These are phyloP conservation scores for Gossypium mustelinum DNA, from an alignment of 345 rosid genomes.

Conservation along the genomic window DNA sequence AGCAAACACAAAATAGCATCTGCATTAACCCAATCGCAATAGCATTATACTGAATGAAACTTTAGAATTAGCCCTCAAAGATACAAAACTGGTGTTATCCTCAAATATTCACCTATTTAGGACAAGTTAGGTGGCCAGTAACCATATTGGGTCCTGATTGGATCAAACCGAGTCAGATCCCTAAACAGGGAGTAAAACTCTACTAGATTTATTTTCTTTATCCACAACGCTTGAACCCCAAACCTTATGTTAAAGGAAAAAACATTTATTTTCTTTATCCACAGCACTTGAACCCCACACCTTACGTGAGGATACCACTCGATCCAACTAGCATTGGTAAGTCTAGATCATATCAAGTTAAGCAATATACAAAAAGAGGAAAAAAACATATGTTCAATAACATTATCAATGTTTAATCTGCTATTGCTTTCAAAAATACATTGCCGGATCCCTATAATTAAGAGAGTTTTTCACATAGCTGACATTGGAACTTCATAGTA, in stretches of 20 bases:
- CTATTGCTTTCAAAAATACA: background rate
- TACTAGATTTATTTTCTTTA: no score
- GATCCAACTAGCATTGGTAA: no score
- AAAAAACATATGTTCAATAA: background rate
- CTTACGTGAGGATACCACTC: no score
- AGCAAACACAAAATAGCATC: constrained; percentile 2
- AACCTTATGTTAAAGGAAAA: no score
- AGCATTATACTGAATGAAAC: background rate
- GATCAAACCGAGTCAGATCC: no score
- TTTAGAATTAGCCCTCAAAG: background rate
- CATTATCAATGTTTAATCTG: background rate
- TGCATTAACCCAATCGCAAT: background rate
- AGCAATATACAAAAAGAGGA: background rate
- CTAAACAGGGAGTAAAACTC: no score
- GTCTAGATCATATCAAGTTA: background rate
- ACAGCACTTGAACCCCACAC: no score
- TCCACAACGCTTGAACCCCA: no score
- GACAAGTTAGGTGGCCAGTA: background rate
- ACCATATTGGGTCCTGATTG: no score
- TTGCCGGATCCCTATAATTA: background rate
- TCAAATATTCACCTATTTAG: background rate
- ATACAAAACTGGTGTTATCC: background rate
- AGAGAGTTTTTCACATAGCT: background rate
- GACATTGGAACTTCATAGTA: background rate
- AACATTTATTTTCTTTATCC: no score